Percentiles rank a stretch among this genome's conserved stretches.
These are phyloP conservation scores for Hymenoscyphus salicellus DNA, from an alignment of 2,329 filamentous ascomycete genomes.

Conservation along the genomic window DNA sequence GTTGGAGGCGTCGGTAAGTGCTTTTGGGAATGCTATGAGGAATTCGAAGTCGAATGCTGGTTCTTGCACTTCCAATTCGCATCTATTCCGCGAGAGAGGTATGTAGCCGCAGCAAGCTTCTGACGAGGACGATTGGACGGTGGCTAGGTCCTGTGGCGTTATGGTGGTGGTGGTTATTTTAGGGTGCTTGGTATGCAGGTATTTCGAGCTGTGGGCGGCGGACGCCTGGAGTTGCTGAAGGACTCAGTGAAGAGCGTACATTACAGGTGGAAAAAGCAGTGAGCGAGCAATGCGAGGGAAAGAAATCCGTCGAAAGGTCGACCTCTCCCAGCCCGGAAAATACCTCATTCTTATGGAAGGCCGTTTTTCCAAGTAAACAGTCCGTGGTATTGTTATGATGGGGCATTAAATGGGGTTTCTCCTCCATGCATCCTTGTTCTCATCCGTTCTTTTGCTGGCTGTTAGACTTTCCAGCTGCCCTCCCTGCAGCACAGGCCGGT, in stretches of 20 bases:
- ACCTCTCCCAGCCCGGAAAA: not conserved
- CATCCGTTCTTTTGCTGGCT: too few species aligned
- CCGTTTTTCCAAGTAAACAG: not conserved
- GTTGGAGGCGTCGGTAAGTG: conserved; percentile 6
- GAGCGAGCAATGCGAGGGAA: not conserved
- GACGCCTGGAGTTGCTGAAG: not conserved
- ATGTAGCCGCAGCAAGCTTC: not conserved
- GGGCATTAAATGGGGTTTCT: not conserved
- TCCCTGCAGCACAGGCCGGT: too few species aligned
- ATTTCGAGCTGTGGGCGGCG: not conserved
- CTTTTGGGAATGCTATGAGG: conserved; percentile 5
- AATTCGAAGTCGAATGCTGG: not conserved
- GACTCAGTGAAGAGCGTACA: not conserved
- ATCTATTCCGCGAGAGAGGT: not conserved
- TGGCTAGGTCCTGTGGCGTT: not conserved
- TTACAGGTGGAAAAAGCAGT: not conserved
- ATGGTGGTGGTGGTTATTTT: not conserved
- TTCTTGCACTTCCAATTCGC: not conserved
- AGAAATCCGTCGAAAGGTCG: not conserved
- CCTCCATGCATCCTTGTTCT: too few species aligned
- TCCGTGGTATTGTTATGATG: not conserved
- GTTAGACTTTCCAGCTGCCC: too few species aligned
- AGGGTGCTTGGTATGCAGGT: not conserved
- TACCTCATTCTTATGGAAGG: not conserved
- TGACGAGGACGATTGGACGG: not conserved